These are phyloP conservation scores for Crotalaria pallida DNA, from an alignment of 306 rosid genomes.

Conservation along the genomic window DNA sequence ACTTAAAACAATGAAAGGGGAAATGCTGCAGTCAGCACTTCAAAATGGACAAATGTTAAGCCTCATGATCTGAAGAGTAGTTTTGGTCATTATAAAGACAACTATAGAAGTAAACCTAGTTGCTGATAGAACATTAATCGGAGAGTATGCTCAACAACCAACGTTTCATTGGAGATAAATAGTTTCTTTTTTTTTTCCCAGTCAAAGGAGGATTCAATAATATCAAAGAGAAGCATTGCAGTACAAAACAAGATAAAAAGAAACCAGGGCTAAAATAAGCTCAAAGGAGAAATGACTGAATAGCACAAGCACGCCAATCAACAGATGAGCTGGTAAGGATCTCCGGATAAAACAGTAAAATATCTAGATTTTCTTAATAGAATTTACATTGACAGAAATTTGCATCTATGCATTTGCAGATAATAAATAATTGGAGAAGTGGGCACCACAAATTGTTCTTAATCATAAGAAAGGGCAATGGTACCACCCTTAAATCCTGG, in stretches of 20 bases:
- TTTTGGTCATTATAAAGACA: neutral
- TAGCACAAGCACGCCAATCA: neutral
- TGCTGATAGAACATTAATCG: neutral
- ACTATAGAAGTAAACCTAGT: neutral
- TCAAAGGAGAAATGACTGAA: neutral
- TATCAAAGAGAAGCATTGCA: neutral
- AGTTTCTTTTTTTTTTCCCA: neutral
- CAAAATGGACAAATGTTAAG: neutral
- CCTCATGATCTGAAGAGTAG: neutral
- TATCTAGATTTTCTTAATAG: neutral
- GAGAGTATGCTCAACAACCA: neutral
- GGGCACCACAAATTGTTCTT: neutral
- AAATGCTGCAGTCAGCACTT: constrained; percentile 2
- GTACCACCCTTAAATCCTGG: neutral
- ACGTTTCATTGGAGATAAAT: neutral
- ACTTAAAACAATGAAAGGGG: neutral
- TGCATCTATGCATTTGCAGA: neutral
- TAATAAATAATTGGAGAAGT: neutral
- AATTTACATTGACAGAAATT: neutral
- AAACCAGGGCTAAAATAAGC: neutral
- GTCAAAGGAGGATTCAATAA: neutral
- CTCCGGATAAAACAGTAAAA: neutral
- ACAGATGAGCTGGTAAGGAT: neutral
- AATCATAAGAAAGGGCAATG: neutral
- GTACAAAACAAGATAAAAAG: neutral